Base-by-base conservation (phyloP, 129 eudicot genomes). In the Cynara cardunculus region DNA sequence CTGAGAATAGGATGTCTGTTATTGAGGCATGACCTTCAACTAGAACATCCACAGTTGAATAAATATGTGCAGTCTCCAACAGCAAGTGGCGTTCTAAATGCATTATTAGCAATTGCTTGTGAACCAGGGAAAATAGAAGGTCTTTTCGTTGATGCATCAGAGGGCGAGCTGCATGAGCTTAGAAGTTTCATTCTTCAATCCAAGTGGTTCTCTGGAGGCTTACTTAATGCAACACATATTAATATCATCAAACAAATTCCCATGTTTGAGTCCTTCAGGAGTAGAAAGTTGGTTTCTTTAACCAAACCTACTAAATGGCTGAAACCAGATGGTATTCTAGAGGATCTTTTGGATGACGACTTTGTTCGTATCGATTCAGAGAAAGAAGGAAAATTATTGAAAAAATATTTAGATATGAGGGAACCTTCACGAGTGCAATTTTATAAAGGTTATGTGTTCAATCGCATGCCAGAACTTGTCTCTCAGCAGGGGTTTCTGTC, bases 111-210 rank as follows among this genome's bases (percentile, higher is more conserved):
- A 76, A 84, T 89, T 73, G 88, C 91, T 66, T 89, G 90, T 76
- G 81, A 78, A 37, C 72, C 74, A 21, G 90, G 85, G 85, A 87
- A 82, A 12, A 69, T 92, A 59, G 89, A 87, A 30, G 85, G 49
- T 44, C 90, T 92, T 39, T 96, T 96, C 68, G 68, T 71, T 75
- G 71, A 88, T 87, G 93, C 97, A 74, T 86, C 93, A 5, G 95
- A 96, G 72, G 95, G 97, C n/a, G 98, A 90, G 73, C 74, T 96
- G 73, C 97, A 92, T 71, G 99, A 96, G 83, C 89, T 96, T 39
- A 88, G 98, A 78, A 89, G 96, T 76, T 96, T 90, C 88, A 89
- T 96, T 88, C 97, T 96, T 72, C 99, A 96, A 85, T 92, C 93
- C 32, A 96, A 92, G 86, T 96, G 99, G 99, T 96, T 92, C 79